phyloP scores from a whole-genome alignment of 139 green algal species.

The Cymbomonas tetramitiformis region DNA sequence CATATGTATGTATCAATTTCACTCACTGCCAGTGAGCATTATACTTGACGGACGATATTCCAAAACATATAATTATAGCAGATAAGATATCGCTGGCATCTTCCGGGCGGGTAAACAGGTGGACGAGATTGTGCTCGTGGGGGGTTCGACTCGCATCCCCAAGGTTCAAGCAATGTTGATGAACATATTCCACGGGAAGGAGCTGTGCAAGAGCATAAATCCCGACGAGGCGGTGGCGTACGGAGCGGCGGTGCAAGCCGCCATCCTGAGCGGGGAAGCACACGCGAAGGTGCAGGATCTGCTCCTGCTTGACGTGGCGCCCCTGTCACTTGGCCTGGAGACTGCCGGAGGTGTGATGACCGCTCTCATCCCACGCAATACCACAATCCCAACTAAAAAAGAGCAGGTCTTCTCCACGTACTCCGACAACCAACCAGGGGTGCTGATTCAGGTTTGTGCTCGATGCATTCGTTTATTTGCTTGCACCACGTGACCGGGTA shows the following conservation, averaged over 20 bases:
- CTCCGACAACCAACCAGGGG: conserved; percentile 61
- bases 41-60: no score
- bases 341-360: conserved; percentile 80
- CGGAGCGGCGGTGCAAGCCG: not conserved
- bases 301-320: conserved; percentile 66
- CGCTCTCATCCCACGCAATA: conserved; percentile 78
- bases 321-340: conserved; percentile 80
- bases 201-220: not conserved
- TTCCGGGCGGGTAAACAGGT: not conserved
- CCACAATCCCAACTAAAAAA: conserved; percentile 48
- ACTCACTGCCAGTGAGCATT: no score
- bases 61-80: no score
- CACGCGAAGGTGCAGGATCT: conserved; percentile 21
- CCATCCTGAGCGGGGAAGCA: not conserved
- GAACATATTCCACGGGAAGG: not conserved
- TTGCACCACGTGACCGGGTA: no score
- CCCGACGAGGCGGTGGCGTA: not conserved
- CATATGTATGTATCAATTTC: no score
- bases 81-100: not conserved
- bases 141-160: not conserved
- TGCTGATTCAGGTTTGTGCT: conserved; percentile 49
- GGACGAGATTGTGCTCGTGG: not conserved
- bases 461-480: no score
- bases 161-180: not conserved
- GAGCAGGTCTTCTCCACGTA: conserved; percentile 62